A percentile compares a stretch with the other conserved stretches of the same genome.
Evolutionary conservation across 768 basidiomycete species (phyloP).

Genomic region (Dacryopinax primogenitus): DNA sequence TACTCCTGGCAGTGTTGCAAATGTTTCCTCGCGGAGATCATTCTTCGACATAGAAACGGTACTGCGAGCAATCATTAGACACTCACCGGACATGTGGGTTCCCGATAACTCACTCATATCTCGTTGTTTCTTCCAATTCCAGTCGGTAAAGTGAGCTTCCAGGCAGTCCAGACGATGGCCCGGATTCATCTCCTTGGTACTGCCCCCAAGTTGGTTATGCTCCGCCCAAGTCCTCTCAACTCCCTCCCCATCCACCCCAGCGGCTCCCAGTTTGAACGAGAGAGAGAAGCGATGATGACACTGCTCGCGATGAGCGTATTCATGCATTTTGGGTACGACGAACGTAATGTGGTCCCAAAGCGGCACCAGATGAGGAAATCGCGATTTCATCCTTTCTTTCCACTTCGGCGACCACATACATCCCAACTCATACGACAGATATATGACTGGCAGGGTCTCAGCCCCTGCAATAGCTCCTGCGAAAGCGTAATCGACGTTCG

Average conservation of each 20-base stretch:
- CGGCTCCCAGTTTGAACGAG: conserved; percentile 18
- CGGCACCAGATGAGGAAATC: background rate
- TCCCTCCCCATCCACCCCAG: conserved; percentile 26
- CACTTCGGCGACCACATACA: conserved; percentile 21
- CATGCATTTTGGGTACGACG: conserved; percentile 18
- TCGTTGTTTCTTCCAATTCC: conserved; percentile 17
- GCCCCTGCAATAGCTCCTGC: background rate
- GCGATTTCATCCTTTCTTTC: conserved; percentile 14
- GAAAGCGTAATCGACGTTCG: conserved; percentile 9
- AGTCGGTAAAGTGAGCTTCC: conserved; percentile 9
- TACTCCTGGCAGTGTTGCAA: background rate
- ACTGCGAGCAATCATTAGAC: background rate
- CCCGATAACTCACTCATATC: background rate
- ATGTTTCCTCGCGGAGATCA: background rate
- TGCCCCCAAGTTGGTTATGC: conserved; percentile 16
- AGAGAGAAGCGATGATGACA: conserved; percentile 19
- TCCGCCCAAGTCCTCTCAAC: conserved; percentile 22
- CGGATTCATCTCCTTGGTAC: conserved; percentile 17
- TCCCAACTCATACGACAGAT: conserved; percentile 20
- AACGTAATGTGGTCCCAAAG: background rate
- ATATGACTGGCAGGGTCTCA: background rate
- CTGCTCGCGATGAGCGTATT: conserved; percentile 18
- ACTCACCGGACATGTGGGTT: background rate
- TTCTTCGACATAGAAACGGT: background rate
- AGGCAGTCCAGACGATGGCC: conserved; percentile 18